Conservation (phyloP, 2,329 filamentous ascomycete genomes). For the Clarireedia hainanense region DNA sequence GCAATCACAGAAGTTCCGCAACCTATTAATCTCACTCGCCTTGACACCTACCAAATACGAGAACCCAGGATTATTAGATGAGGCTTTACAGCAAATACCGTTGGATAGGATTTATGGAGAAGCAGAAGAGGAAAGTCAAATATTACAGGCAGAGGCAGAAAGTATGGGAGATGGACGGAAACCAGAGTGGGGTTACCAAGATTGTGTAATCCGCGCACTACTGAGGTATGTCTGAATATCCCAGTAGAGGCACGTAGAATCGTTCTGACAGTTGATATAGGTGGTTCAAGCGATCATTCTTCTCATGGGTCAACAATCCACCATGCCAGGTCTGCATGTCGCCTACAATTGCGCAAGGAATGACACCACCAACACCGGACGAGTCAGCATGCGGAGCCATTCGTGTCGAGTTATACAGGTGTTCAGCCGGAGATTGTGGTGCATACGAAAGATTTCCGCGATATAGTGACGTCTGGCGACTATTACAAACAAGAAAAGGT, state of each 20-base stretch:
- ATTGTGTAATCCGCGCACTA: constrained; percentile 86
- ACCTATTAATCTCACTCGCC: constrained; percentile 76
- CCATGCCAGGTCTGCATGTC: constrained; percentile 73
- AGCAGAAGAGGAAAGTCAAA: constrained; percentile 87
- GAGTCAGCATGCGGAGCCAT: constrained; percentile 83
- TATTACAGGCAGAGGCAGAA: constrained; percentile 78
- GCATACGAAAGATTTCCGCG: constrained; percentile 84
- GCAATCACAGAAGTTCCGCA: constrained; percentile 67
- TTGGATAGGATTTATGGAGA: constrained; percentile 87
- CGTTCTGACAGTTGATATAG: constrained; percentile 36
- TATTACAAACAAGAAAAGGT: constrained; percentile 79
- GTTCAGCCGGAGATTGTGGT: constrained; percentile 67
- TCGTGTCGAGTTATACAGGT: constrained; percentile 84
- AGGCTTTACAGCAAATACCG: constrained; percentile 79
- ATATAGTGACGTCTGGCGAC: constrained; percentile 89
- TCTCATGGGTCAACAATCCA: constrained; percentile 95
- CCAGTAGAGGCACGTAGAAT: constrained; percentile 8
- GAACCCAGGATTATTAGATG: constrained; percentile 88
- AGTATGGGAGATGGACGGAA: constrained; percentile 75
- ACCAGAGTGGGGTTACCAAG: constrained; percentile 93
- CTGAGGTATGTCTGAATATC: constrained; percentile 54
- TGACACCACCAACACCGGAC: constrained; percentile 78
- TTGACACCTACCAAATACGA: constrained; percentile 90
- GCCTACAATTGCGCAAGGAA: constrained; percentile 74
- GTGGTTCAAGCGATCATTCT: constrained; percentile 95